A percentile compares a stretch with the other conserved stretches of the same genome.
Conservation (phyloP, 2,329 filamentous ascomycete genomes). For the Echinosphaeria canescens region DNA sequence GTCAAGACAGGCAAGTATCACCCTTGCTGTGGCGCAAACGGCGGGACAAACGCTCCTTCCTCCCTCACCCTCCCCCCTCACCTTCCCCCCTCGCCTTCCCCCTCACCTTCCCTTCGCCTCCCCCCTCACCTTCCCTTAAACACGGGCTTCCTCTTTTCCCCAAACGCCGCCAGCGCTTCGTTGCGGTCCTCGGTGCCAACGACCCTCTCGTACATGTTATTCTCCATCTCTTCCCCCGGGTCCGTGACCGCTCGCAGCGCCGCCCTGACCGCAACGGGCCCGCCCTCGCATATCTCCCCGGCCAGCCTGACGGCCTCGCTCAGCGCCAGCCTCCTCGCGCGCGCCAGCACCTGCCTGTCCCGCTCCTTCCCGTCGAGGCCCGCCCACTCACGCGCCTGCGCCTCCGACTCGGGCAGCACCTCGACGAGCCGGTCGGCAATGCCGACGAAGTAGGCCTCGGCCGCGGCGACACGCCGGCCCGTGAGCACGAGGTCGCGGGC, state of each 20-base stretch:
- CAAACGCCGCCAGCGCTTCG: constrained; percentile 75
- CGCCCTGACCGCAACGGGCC: constrained; percentile 61
- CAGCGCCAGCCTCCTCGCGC: constrained; percentile 45
- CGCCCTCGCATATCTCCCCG: constrained; percentile 61
- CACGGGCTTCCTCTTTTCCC: constrained; percentile 35
- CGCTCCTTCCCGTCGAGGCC: constrained; percentile 15
- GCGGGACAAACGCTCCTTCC: too few relatives aligned
- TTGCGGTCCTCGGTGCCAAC: constrained; percentile 68
- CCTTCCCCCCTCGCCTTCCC: too few relatives aligned
- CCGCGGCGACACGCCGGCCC: constrained; percentile 59
- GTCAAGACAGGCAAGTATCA: too few relatives aligned
- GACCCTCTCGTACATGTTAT: constrained; percentile 67
- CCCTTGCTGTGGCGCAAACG: too few relatives aligned
- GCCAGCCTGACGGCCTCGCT: constrained; percentile 62
- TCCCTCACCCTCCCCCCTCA: too few relatives aligned
- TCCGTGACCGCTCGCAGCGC: constrained; percentile 59
- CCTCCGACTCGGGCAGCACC: constrained; percentile 18
- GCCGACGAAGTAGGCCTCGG: constrained; percentile 82
- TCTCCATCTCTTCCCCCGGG: constrained; percentile 60
- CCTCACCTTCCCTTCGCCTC: too few relatives aligned
- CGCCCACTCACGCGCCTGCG: constrained; percentile 10
- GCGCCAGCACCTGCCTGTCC: constrained; percentile 20
- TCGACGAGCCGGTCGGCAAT: constrained; percentile 82
- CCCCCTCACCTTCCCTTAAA: constrained; percentile 26
- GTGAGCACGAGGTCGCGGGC: constrained; percentile 86